Evolutionary conservation across 148 eudicot genomes (phyloP).

Genomic region (Rhododendron vialii): DNA sequence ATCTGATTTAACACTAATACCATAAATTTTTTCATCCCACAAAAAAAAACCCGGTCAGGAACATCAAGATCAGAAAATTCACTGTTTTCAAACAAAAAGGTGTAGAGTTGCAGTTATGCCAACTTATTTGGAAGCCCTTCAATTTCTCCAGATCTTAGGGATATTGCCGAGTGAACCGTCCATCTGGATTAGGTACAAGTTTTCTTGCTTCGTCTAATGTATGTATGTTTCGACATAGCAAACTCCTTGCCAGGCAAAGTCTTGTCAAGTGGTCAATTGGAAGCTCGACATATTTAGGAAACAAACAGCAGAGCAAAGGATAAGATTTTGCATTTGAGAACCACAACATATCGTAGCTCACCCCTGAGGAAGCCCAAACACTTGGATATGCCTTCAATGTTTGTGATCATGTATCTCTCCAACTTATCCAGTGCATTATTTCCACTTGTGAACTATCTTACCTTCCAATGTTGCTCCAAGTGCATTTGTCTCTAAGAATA

Average conservation of each 20-base stretch:
- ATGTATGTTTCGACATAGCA: neutral
- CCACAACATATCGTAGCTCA: slow-evolving; percentile 1
- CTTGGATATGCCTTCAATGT: neutral
- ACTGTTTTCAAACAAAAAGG: neutral
- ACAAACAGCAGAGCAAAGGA: neutral
- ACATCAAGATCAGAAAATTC: neutral
- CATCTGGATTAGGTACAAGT: neutral
- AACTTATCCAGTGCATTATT: slow-evolving; percentile 2
- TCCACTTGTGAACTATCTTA: neutral
- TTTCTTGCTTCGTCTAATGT: neutral
- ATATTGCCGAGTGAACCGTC: neutral
- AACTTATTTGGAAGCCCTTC: neutral
- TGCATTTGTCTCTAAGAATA: neutral
- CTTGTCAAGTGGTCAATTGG: slow-evolving; percentile 1
- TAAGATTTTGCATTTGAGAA: neutral
- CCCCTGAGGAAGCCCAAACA: neutral
- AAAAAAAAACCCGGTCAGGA: neutral
- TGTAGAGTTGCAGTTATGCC: neutral
- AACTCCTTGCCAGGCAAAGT: neutral
- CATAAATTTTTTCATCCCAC: neutral
- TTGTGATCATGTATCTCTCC: neutral
- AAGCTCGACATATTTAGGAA: slow-evolving; percentile 11
- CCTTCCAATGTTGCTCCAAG: slow-evolving; percentile 3
- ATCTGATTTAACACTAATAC: neutral
- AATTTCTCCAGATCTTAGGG: neutral